Base-by-base conservation (phyloP, 148 eudicot species). In the Heliamphora exappendiculata region DNA sequence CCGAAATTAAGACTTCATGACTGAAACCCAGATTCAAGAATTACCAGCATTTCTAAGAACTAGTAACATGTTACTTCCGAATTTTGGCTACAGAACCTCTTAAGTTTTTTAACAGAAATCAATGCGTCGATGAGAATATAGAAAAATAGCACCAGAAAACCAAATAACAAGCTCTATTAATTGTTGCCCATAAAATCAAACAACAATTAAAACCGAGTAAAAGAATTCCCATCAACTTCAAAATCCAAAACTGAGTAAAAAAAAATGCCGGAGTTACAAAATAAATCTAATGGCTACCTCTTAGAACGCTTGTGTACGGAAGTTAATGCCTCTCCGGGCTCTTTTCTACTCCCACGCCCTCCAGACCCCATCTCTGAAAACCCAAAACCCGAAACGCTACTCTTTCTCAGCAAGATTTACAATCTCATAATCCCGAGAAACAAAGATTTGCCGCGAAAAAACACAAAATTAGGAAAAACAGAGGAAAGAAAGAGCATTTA, bases 221-320 rank as follows among this genome's bases (percentile, higher is more conserved):
- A 37, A 75, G 78, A 78, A 78, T n/a, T 76, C 53, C 62, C 59
- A 68, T 59, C 63, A 59, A 76, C 72, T 24, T 54, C 29, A 71
- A 59, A 75, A 39, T n/a, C 20, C 8, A 60, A 67, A 77, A 53
- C 75, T 50, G 65, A 53, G 11, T 54, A 22, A 49, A 45, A 3
- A 44, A 53, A 65, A 22, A 16, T 63, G 28, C 19, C 36, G 0
- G 17, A 34, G 5, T 19, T 29, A 28, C 1, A 41, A 44, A 41
- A 45, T 34, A 57, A 14, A 72, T 67, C 71, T 31, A 31, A 36
- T 12, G 22, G 34, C 51, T 82, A 91, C 97, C 98, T 91, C 83
- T 89, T 90, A 39, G 91, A 90, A 72, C 90, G 87, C 81, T 83
- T 83, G 84, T 89, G 93, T 68, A 62, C 77, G 37, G 85, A 75